Evolutionary conservation across 2,329 filamentous ascomycete species (phyloP).

Genomic region (Cyanodermella asteris): DNA sequence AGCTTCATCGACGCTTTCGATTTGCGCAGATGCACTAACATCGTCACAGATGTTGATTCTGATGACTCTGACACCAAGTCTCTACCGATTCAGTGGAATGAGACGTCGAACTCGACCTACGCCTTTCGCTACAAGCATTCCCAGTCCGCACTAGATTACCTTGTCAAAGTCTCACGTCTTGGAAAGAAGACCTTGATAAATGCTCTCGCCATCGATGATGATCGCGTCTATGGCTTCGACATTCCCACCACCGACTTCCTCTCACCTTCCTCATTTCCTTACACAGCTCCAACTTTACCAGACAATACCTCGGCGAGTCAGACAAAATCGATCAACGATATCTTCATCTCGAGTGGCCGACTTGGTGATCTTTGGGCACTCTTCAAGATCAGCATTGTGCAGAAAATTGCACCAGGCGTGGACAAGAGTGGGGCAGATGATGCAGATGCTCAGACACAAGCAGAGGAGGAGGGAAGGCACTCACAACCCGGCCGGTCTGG

Average conservation of each 20-base stretch:
- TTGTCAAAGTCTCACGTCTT: conserved; percentile 62
- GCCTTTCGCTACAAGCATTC: conserved; percentile 72
- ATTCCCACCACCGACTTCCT: conserved; percentile 54
- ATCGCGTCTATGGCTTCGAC: conserved; percentile 61
- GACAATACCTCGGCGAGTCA: conserved; percentile 21
- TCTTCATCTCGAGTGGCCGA: conserved; percentile 54
- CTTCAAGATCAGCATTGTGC: conserved; percentile 60
- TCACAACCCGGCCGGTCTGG: conserved; percentile 21
- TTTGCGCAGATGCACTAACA: conserved; percentile 7
- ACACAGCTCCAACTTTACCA: conserved; percentile 24
- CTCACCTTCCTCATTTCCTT: conserved; percentile 35
- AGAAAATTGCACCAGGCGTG: conserved; percentile 58
- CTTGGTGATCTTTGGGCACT: conserved; percentile 48
- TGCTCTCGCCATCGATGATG: conserved; percentile 57
- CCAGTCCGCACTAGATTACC: conserved; percentile 65
- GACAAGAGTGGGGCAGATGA: conserved; percentile 40
- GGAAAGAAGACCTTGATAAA: conserved; percentile 68
- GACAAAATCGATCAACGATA: conserved; percentile 22
- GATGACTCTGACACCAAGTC: conserved; percentile 32
- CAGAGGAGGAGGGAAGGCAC: conserved; percentile 2
- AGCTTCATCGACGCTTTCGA: conserved; percentile 1
- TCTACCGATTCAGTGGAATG: conserved; percentile 64
- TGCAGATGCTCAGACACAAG: conserved; percentile 5
- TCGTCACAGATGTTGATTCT: conserved; percentile 30
- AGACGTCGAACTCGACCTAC: conserved; percentile 41